Conservation (phyloP, 306 rosid genomes). For the Ammopiptanthus mongolicus region DNA sequence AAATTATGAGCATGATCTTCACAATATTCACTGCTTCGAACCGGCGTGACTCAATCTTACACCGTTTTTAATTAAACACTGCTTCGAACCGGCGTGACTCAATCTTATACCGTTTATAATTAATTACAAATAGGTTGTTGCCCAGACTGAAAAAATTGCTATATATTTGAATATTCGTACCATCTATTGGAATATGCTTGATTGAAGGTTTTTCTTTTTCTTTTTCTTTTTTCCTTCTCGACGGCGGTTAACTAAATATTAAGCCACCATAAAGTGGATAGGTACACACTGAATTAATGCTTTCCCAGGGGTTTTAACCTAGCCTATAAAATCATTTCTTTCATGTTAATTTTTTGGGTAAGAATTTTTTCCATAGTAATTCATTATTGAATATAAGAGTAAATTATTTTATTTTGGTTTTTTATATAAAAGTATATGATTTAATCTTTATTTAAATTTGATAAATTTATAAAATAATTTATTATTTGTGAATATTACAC, state of each 20-base stretch:
- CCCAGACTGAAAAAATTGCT: background rate
- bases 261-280: background rate
- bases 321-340: background rate
- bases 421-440: background rate
- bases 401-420: no score
- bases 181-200: slow-evolving; percentile 12
- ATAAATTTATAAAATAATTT: background rate
- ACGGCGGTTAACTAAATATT: background rate
- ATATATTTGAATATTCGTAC: background rate
- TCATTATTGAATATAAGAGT: background rate
- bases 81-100: background rate
- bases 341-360: no score
- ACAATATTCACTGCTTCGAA: background rate
- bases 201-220: background rate
- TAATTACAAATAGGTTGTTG: background rate
- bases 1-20: background rate
- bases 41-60: background rate
- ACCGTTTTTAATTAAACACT: no score
- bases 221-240: background rate
- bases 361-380: background rate
- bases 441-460: background rate
- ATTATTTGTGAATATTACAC: background rate
- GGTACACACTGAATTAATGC: background rate
- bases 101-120: background rate
- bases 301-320: background rate